Evolutionary conservation across 2,329 filamentous ascomycete genomes (phyloP).

Genomic region (Cryphonectria japonica): DNA sequence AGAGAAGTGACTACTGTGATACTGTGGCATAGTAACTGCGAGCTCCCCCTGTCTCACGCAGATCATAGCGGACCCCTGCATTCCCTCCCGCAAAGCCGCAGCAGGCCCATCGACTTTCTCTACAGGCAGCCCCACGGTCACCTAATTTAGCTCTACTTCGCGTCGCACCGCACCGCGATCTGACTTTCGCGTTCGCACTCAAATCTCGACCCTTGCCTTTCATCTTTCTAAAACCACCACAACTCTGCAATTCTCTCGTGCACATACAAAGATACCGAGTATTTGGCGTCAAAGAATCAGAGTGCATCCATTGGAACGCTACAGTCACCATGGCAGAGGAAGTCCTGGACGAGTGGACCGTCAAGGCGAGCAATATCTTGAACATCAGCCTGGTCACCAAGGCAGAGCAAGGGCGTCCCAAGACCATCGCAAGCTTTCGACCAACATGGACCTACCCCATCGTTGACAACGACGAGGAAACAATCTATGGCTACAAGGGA

Average conservation of each 20-base stretch:
- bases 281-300: background rate
- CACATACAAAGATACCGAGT: background rate
- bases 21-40: background rate
- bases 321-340: constrained; percentile 22
- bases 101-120: background rate
- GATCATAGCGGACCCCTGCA: constrained; percentile 4
- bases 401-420: constrained; percentile 49
- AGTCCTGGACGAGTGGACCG: constrained; percentile 43
- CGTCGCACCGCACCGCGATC: constrained; percentile 22
- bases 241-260: background rate
- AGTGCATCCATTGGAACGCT: background rate
- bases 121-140: constrained; percentile 18
- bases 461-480: constrained; percentile 84
- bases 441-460: constrained; percentile 90
- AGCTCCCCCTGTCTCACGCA: constrained; percentile 15
- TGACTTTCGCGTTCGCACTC: constrained; percentile 8
- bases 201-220: constrained; percentile 2
- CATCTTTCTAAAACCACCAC: constrained; percentile 5
- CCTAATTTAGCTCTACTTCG: constrained; percentile 20
- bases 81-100: background rate
- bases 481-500: constrained; percentile 86
- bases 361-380: constrained; percentile 64
- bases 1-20: background rate
- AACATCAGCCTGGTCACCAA: constrained; percentile 62
- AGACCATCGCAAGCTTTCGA: constrained; percentile 71